A percentile compares a stretch with the other conserved stretches of the same genome.
phyloP scores from a whole-genome alignment of 2,329 filamentous ascomycete species.

The Calonectria naviculata region DNA sequence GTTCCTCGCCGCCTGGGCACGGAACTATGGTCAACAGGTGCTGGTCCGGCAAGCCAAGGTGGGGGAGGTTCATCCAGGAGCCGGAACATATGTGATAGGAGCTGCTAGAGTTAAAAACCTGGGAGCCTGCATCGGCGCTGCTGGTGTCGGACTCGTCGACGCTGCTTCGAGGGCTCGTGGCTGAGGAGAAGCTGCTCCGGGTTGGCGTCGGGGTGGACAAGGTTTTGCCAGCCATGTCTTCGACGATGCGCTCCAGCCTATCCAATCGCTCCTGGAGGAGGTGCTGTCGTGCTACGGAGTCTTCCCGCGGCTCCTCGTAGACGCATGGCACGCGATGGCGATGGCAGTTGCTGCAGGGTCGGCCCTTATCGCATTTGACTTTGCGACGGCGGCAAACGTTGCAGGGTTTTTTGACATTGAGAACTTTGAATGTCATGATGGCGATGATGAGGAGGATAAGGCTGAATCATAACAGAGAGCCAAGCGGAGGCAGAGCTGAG shows the following conservation, averaged over 20 bases:
- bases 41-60: neutral
- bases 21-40: neutral
- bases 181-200: neutral
- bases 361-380: conserved; percentile 8
- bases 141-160: neutral
- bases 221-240: neutral
- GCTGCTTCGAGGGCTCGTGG: neutral
- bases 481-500: neutral
- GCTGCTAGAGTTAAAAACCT: neutral
- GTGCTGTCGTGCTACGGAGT: neutral
- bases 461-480: no score
- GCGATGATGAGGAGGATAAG: neutral
- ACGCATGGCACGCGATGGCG: neutral
- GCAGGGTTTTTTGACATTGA: conserved; percentile 4
- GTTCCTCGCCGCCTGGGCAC: neutral
- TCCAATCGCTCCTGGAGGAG: neutral
- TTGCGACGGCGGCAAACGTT: conserved; percentile 3
- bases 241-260: neutral
- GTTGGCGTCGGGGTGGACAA: neutral
- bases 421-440: conserved; percentile 5
- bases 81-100: neutral
- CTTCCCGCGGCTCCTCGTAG: neutral
- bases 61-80: neutral
- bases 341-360: neutral
- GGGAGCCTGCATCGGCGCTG: neutral